Percentiles rank a stretch among this genome's conserved stretches.
phyloP scores from a whole-genome alignment of 108 stramenopile genomes.

The Hondaea fermentalgiana region DNA sequence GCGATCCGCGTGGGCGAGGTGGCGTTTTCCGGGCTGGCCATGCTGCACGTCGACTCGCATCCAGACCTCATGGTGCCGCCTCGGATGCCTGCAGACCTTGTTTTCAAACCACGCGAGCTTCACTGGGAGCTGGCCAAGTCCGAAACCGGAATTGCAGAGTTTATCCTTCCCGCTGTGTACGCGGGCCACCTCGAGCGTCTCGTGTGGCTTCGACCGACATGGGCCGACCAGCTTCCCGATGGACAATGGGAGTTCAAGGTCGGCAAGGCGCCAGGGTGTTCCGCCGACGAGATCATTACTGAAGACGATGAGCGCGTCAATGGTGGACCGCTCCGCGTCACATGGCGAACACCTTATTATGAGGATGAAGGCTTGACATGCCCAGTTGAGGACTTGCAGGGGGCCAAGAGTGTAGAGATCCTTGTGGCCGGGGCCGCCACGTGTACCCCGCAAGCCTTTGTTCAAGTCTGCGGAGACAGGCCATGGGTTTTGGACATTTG shows the following conservation, averaged over 20 bases:
- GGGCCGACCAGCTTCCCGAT: neutral
- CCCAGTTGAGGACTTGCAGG: neutral
- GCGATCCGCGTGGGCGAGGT: neutral
- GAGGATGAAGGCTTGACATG: neutral
- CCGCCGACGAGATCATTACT: neutral
- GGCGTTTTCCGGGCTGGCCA: neutral
- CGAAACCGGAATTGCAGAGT: constrained; percentile 1
- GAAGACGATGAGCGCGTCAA: neutral
- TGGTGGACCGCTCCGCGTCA: neutral
- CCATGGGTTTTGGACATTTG: neutral
- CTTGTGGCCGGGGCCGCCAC: neutral
- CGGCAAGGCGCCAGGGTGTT: neutral
- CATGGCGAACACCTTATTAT: neutral
- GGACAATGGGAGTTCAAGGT: neutral
- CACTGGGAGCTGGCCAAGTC: neutral
- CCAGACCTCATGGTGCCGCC: constrained; percentile 13
- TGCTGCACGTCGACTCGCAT: neutral
- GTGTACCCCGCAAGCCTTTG: neutral
- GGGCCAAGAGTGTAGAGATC: neutral
- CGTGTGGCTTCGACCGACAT: neutral
- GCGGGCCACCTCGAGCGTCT: neutral
- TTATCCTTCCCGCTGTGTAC: neutral
- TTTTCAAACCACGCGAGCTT: neutral
- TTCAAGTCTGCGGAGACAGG: neutral
- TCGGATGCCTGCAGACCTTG: neutral